phyloP scores from a whole-genome alignment of 169 alveolate species.

The Plasmodium blacklocki region DNA sequence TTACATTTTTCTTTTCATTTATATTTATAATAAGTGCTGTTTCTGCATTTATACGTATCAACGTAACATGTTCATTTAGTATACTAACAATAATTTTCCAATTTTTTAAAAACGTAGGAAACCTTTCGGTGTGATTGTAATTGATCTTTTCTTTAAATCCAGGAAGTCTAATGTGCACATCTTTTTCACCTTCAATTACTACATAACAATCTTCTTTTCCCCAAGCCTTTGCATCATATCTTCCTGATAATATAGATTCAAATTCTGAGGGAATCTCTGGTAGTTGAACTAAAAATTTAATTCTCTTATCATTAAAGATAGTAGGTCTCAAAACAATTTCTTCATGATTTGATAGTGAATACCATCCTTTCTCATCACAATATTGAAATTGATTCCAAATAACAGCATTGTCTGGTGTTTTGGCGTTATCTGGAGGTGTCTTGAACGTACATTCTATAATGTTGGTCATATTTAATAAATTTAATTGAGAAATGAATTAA shows the following conservation, averaged over 20 bases:
- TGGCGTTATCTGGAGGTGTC: constrained; percentile 61
- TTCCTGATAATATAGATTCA: constrained; percentile 79
- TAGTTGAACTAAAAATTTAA: constrained; percentile 81
- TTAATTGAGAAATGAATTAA: not conserved
- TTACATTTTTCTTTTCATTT: constrained; percentile 73
- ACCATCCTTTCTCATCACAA: constrained; percentile 82
- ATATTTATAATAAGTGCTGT: constrained; percentile 76
- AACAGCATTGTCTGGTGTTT: constrained; percentile 64
- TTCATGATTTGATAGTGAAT: constrained; percentile 79
- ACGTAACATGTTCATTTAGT: constrained; percentile 68
- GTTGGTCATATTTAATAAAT: constrained; percentile 44
- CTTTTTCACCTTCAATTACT: constrained; percentile 84
- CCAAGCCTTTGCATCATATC: constrained; percentile 83
- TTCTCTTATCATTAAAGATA: constrained; percentile 77
- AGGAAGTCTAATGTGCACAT: constrained; percentile 80
- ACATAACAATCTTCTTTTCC: constrained; percentile 76
- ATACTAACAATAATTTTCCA: constrained; percentile 83
- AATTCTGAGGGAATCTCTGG: constrained; percentile 78
- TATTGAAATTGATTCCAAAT: constrained; percentile 74
- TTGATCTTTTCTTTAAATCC: constrained; percentile 75
- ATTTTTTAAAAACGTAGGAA: constrained; percentile 82
- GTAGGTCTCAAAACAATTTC: constrained; percentile 80
- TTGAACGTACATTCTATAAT: constrained; percentile 73
- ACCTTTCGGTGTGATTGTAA: constrained; percentile 80
- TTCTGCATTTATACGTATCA: constrained; percentile 79